Conservation (phyloP, 1,139 yeast species). For the Nematodospora anomalae region DNA sequence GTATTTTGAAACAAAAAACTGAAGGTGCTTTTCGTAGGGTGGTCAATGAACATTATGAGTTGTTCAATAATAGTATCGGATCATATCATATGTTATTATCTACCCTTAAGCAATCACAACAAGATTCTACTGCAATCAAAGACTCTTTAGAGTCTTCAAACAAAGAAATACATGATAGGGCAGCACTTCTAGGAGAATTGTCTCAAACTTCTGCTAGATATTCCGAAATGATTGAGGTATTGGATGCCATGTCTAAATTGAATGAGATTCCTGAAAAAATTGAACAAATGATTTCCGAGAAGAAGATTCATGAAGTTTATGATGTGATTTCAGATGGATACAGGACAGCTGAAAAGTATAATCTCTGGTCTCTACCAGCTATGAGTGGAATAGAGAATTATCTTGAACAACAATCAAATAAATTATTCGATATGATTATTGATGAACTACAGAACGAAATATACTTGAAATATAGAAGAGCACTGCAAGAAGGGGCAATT, state of each 20-base stretch:
- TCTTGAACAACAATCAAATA: conserved; percentile 61
- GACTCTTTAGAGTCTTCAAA: conserved; percentile 53
- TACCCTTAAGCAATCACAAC: conserved; percentile 57
- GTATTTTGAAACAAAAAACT: conserved; percentile 53
- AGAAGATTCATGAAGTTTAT: conserved; percentile 71
- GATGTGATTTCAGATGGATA: conserved; percentile 58
- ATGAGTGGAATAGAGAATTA: conserved; percentile 57
- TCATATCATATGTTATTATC: conserved; percentile 65
- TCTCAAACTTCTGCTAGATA: conserved; percentile 63
- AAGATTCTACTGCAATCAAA: conserved; percentile 50
- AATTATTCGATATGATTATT: conserved; percentile 66
- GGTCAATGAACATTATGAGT: conserved; percentile 81
- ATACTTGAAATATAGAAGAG: conserved; percentile 50
- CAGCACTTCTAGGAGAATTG: conserved; percentile 61
- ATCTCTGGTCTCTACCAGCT: conserved; percentile 63
- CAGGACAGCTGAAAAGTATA: conserved; percentile 55
- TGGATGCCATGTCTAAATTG: conserved; percentile 68
- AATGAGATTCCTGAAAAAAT: conserved; percentile 59
- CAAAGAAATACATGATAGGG: conserved; percentile 52
- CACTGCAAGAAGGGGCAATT: conserved; percentile 8
- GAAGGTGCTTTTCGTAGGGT: conserved; percentile 61
- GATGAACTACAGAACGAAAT: conserved; percentile 77
- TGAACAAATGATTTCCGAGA: conserved; percentile 65
- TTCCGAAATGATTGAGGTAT: conserved; percentile 66
- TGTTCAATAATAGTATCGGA: conserved; percentile 80